These are phyloP conservation scores for Trichoderma breve DNA, from an alignment of 2,329 filamentous ascomycete species.

Conservation along the genomic window DNA sequence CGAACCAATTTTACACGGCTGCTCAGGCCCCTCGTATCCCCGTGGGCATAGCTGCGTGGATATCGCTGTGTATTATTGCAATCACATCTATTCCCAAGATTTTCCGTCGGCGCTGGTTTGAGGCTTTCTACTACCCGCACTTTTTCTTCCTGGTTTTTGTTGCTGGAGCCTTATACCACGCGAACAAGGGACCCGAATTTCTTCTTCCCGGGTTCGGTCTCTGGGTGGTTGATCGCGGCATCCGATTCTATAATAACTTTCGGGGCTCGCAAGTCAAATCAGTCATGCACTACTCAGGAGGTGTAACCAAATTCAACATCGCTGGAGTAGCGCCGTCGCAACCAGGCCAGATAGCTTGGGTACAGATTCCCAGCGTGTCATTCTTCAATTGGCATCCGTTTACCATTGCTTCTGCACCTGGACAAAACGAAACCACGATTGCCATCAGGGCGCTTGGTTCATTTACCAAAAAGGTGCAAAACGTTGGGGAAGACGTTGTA, in stretches of 20 bases:
- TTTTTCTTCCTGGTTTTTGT: not conserved
- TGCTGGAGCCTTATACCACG: not conserved
- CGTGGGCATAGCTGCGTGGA: conserved; percentile 27
- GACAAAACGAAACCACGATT: not conserved
- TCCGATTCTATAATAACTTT: not conserved
- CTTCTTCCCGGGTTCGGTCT: not conserved
- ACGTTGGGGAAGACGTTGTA: not conserved
- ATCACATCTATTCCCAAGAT: conserved; percentile 24
- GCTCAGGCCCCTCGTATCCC: conserved; percentile 23
- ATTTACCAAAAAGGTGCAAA: not conserved
- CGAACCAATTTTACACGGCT: conserved; percentile 24
- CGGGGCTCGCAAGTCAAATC: conserved; percentile 18
- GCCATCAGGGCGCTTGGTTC: not conserved
- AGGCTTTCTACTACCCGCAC: not conserved
- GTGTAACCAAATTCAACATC: conserved; percentile 26
- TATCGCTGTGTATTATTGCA: conserved; percentile 23
- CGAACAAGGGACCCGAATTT: not conserved
- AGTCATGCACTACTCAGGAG: conserved; percentile 23
- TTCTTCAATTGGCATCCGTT: conserved; percentile 31
- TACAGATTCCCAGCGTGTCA: conserved; percentile 25
- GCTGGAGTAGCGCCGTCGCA: conserved; percentile 16
- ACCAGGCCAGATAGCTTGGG: conserved; percentile 28
- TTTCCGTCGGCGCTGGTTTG: not conserved
- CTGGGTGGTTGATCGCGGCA: not conserved
- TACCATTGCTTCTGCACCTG: conserved; percentile 25